These are phyloP conservation scores for Boletus rubescentipes DNA, from an alignment of 768 basidiomycete genomes.

Conservation along the genomic window DNA sequence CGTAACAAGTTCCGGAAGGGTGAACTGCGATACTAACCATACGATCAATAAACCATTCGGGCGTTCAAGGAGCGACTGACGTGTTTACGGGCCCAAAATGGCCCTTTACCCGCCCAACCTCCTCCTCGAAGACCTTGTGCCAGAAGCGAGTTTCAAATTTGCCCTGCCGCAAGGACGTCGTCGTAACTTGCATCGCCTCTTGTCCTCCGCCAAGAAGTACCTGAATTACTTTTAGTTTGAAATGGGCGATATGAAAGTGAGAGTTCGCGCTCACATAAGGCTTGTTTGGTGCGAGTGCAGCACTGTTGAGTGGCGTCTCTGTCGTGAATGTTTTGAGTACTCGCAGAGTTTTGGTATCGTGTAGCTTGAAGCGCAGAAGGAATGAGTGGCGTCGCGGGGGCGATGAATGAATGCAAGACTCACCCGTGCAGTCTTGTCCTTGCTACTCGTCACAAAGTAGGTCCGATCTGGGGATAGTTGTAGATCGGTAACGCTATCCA, in stretches of 20 bases:
- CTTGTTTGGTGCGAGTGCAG: constrained; percentile 76
- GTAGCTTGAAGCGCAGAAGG: constrained; percentile 50
- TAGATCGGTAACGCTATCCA: constrained; percentile 86
- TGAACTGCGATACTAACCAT: constrained; percentile 81
- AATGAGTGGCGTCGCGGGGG: not conserved
- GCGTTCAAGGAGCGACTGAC: constrained; percentile 47
- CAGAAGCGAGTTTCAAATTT: constrained; percentile 99
- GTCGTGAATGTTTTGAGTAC: constrained; percentile 93
- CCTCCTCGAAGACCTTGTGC: constrained; percentile 97
- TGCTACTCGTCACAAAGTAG: constrained; percentile 95
- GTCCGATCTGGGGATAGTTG: constrained; percentile 88
- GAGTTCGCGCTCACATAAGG: constrained; percentile 65
- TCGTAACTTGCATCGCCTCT: constrained; percentile 97
- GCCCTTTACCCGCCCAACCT: constrained; percentile 95
- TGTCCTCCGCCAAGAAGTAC: constrained; percentile 95
- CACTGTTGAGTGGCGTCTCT: constrained; percentile 94
- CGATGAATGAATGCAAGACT: constrained; percentile 21
- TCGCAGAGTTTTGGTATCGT: constrained; percentile 83
- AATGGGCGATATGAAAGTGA: not conserved
- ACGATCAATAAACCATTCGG: constrained; percentile 2
- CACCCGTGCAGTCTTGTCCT: constrained; percentile 95
- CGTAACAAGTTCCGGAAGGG: constrained; percentile 83
- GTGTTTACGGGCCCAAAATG: constrained; percentile 97
- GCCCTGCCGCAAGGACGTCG: constrained; percentile 88
- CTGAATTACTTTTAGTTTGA: constrained; percentile 35